Conservation (phyloP, 768 basidiomycete species). For the Roridomyces roridus region DNA sequence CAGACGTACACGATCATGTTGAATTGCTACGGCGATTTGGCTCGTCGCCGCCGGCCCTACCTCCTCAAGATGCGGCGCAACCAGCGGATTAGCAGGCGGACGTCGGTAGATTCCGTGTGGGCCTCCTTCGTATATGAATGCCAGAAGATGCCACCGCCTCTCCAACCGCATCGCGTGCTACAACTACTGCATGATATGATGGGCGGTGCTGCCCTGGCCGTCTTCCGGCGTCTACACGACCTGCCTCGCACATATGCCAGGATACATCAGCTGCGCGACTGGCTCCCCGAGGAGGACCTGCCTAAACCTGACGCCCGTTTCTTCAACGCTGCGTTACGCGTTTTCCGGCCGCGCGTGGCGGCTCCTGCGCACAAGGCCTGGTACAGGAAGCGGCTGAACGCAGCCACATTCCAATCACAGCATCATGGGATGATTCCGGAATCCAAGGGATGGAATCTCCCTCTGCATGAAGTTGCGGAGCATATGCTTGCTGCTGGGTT, state of each 20-base stretch:
- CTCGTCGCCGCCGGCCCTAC: slow-evolving; percentile 29
- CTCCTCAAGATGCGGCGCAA: not conserved
- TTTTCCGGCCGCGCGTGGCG: slow-evolving; percentile 22
- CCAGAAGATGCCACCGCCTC: slow-evolving; percentile 7
- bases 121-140: slow-evolving; percentile 43
- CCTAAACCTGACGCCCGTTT: slow-evolving; percentile 67
- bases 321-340: slow-evolving; percentile 56
- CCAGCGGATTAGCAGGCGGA: slow-evolving; percentile 23
- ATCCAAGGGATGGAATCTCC: slow-evolving; percentile 34
- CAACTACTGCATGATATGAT: slow-evolving; percentile 42
- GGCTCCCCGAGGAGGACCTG: slow-evolving; percentile 32
- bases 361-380: slow-evolving; percentile 25
- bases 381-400: slow-evolving; percentile 37
- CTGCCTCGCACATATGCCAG: slow-evolving; percentile 9
- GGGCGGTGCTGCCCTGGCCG: slow-evolving; percentile 35
- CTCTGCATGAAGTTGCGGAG: slow-evolving; percentile 42
- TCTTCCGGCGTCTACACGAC: slow-evolving; percentile 28
- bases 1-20: slow-evolving; percentile 79
- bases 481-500: slow-evolving; percentile 48
- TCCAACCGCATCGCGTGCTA: not conserved
- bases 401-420: slow-evolving; percentile 34
- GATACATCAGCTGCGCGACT: slow-evolving; percentile 3
- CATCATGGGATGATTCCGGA: slow-evolving; percentile 28
- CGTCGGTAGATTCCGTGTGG: slow-evolving; percentile 25
- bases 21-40: slow-evolving; percentile 58